These are phyloP conservation scores for Lophiotrema nucula DNA, from an alignment of 495 filamentous ascomycete genomes.

Conservation along the genomic window DNA sequence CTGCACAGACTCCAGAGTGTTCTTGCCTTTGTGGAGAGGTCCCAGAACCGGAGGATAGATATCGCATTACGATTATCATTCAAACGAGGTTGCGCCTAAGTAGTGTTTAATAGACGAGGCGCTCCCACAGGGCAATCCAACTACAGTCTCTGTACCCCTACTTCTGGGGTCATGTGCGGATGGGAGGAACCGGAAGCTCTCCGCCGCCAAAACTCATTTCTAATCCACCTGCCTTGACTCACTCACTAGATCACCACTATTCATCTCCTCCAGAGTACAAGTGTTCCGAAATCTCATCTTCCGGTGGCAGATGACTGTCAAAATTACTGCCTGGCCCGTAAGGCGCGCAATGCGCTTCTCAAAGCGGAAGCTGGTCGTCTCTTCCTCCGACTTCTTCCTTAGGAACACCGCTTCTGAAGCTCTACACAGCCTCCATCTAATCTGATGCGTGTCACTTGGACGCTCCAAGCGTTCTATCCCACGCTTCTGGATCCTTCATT, in stretches of 20 bases:
- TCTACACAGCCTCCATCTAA: slow-evolving; percentile 14
- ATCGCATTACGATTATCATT: too few relatives aligned
- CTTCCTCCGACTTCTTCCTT: slow-evolving; percentile 16
- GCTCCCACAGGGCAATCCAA: too few relatives aligned
- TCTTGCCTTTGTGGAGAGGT: too few relatives aligned
- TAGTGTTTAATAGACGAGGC: too few relatives aligned
- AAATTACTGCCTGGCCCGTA: slow-evolving; percentile 8
- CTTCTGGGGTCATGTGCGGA: not conserved
- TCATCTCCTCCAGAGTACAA: slow-evolving; percentile 3
- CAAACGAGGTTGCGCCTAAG: too few relatives aligned
- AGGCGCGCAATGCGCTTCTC: not conserved
- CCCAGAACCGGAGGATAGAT: too few relatives aligned
- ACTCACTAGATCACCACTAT: slow-evolving; percentile 1
- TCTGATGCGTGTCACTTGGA: slow-evolving; percentile 18
- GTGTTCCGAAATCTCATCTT: slow-evolving; percentile 5
- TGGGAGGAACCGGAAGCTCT: slow-evolving; percentile 3
- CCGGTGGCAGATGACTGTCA: slow-evolving; percentile 21
- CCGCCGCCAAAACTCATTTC: slow-evolving; percentile 3
- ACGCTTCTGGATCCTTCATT: not conserved
- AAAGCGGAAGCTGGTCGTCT: slow-evolving; percentile 8
- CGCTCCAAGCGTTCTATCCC: not conserved
- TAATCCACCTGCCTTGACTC: slow-evolving; percentile 22
- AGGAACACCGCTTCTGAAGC: not conserved
- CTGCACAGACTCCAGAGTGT: too few relatives aligned
- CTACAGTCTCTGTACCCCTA: too few relatives aligned